These are phyloP conservation scores for Hura crepitans DNA, from an alignment of 441 rosid genomes.

Conservation along the genomic window DNA sequence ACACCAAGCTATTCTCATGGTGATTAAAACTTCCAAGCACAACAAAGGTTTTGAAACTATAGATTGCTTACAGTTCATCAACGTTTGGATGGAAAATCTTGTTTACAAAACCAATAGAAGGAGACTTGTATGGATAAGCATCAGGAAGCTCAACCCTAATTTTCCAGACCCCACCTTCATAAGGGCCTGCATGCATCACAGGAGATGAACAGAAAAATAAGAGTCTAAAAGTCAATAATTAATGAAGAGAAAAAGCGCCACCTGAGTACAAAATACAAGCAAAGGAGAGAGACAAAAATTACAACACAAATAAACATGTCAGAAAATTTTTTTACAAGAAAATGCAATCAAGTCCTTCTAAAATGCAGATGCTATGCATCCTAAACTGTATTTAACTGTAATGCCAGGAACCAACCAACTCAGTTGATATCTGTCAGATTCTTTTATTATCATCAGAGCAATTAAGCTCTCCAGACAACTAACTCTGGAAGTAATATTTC, in stretches of 20 bases:
- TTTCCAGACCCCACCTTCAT: conserved; percentile 74
- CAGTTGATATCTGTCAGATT: neutral
- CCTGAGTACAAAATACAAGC: neutral
- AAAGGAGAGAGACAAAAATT: neutral
- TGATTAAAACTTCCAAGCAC: neutral
- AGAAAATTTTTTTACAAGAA: neutral
- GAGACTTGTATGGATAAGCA: conserved; percentile 76
- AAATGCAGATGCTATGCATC: neutral
- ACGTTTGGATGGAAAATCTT: conserved; percentile 80
- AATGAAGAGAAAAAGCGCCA: conserved; percentile 5
- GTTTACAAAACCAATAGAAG: conserved; percentile 67
- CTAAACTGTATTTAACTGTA: neutral
- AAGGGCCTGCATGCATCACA: conserved; percentile 45
- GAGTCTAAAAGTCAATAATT: conserved; percentile 8
- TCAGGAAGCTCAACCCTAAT: conserved; percentile 73
- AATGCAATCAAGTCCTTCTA: neutral
- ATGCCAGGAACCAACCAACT: neutral
- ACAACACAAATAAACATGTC: neutral
- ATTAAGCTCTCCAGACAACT: neutral
- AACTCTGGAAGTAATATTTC: neutral
- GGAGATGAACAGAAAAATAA: neutral
- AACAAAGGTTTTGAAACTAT: conserved; percentile 10
- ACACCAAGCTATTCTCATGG: neutral
- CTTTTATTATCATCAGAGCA: neutral
- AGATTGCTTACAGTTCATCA: conserved; percentile 60